A percentile compares a stretch with the other conserved stretches of the same genome.
Evolutionary conservation across 1,139 yeast species (phyloP).

Genomic region (Dujonia santamariae): DNA sequence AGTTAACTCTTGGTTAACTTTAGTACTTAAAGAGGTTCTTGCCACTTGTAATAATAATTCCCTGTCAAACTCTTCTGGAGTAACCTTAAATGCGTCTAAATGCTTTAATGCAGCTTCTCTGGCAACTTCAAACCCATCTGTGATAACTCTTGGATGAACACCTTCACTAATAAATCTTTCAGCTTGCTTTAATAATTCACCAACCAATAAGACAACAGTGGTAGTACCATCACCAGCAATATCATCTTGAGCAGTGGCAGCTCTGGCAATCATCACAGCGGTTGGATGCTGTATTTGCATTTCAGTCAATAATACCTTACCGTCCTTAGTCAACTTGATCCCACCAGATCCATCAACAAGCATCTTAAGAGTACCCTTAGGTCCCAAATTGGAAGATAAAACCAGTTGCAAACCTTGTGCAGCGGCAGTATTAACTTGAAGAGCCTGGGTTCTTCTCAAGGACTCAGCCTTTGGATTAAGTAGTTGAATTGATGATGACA

Average conservation of each 20-base stretch:
- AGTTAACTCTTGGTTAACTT: constrained; percentile 72
- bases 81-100: constrained; percentile 60
- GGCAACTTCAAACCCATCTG: constrained; percentile 94
- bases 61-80: constrained; percentile 58
- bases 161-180: constrained; percentile 91
- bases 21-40: constrained; percentile 82
- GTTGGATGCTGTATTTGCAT: constrained; percentile 99
- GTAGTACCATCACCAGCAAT: constrained; percentile 99
- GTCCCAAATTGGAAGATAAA: constrained; percentile 88
- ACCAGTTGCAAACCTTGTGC: constrained; percentile 97
- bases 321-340: constrained; percentile 94
- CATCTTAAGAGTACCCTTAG: constrained; percentile 95
- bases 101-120: constrained; percentile 69
- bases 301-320: constrained; percentile 87
- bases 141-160: constrained; percentile 89
- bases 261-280: constrained; percentile 97
- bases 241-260: constrained; percentile 98
- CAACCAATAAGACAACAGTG: constrained; percentile 92
- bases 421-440: constrained; percentile 91
- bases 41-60: constrained; percentile 91
- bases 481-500: constrained; percentile 73
- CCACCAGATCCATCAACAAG: constrained; percentile 96
- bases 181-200: constrained; percentile 92
- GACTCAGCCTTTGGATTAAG: constrained; percentile 97
- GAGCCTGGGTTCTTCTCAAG: constrained; percentile 88